Evolutionary conservation across 768 basidiomycete genomes (phyloP), one percentile per base, ranked within the genome.

Genomic region (Scleroderma citrinum): DNA sequence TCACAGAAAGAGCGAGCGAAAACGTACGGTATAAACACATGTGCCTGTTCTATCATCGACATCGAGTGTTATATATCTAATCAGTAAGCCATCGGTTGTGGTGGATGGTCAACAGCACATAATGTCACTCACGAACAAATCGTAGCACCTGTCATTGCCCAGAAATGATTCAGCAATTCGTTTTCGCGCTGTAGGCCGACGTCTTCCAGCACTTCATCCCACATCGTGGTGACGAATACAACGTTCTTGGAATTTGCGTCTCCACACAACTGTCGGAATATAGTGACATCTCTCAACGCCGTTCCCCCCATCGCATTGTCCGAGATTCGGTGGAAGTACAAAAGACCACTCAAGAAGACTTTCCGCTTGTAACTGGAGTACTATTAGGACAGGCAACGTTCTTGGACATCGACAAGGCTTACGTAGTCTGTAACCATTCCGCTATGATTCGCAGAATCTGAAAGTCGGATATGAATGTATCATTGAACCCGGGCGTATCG

Each of bases 91-190:
- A n/a, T n/a, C n/a, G n/a, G n/a, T n/a, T n/a, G n/a, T n/a, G n/a
- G n/a, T n/a, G n/a, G n/a, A n/a, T n/a, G n/a, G n/a, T n/a, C n/a
- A n/a, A n/a, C n/a, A n/a, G n/a, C n/a, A n/a, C n/a, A n/a, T n/a
- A n/a, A n/a, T n/a, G n/a, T n/a, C n/a, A n/a, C n/a, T n/a, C n/a
- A n/a, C n/a, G n/a, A n/a, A n/a, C n/a, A n/a, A n/a, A n/a, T n/a
- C n/a, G n/a, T n/a, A n/a, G n/a, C n/a, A n/a, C n/a, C n/a, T n/a
- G n/a, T n/a, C n/a, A n/a, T n/a, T n/a, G n/a, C n/a, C n/a, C n/a
- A n/a, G n/a, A n/a, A n/a, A n/a, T 51, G 55, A 41, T 60, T 60
- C 69, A 67, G 70, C 61, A 67, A 68, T 14, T 69, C 67, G 2
- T 69, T 68, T n/a, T n/a, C n/a, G n/a, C n/a, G n/a, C n/a, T n/a